These are phyloP conservation scores for Linum usitatissimum DNA, from an alignment of 345 rosid species.

Conservation along the genomic window DNA sequence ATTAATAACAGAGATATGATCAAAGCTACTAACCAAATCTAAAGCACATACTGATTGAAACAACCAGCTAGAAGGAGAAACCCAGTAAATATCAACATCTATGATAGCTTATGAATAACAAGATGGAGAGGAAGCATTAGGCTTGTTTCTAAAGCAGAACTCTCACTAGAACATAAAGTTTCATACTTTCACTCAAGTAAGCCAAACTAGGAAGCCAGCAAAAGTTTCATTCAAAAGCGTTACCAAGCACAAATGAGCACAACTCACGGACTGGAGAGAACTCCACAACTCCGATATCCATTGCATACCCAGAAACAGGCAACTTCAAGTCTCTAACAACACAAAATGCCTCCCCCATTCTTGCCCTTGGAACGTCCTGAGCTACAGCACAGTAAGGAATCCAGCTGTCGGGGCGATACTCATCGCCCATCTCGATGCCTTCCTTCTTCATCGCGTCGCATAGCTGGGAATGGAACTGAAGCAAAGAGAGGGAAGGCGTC, in stretches of 20 bases:
- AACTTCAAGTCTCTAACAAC: constrained; percentile 81
- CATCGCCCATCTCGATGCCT: constrained; percentile 66
- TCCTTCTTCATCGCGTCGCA: constrained; percentile 73
- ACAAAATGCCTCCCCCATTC: constrained; percentile 73
- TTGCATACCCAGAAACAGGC: constrained; percentile 75
- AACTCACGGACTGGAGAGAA: constrained; percentile 78
- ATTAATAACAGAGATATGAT: too few species aligned
- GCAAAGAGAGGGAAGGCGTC: constrained; percentile 57
- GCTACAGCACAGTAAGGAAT: constrained; percentile 81
- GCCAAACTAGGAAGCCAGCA: too few species aligned
- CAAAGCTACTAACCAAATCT: too few species aligned
- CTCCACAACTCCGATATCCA: constrained; percentile 87
- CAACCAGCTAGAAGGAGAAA: too few species aligned
- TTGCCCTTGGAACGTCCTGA: constrained; percentile 60
- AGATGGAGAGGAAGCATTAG: too few species aligned
- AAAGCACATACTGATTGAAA: too few species aligned
- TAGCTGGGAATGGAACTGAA: constrained; percentile 63
- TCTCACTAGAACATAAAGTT: too few species aligned
- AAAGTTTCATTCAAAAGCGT: constrained; percentile 13
- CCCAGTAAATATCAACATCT: too few species aligned
- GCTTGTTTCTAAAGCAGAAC: too few species aligned
- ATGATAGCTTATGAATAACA: too few species aligned
- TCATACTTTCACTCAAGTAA: too few species aligned
- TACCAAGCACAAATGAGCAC: constrained; percentile 74
- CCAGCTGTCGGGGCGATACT: constrained; percentile 59